These are phyloP conservation scores for Ophiostoma sp. DNA, from an alignment of 2,329 filamentous ascomycete genomes.

Conservation along the genomic window DNA sequence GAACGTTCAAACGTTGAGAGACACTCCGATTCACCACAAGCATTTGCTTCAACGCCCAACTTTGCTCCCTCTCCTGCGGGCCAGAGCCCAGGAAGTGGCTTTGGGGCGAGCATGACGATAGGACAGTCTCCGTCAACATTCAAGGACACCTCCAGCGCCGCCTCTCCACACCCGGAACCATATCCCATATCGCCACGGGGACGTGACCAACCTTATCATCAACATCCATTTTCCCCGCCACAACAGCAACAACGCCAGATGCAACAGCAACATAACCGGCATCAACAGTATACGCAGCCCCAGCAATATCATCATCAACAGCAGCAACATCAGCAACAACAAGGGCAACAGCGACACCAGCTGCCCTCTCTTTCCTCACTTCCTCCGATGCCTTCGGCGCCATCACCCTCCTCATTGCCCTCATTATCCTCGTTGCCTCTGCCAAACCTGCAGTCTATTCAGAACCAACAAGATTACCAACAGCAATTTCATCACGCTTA, in stretches of 20 bases:
- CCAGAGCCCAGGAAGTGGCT: not conserved
- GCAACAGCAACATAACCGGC: not conserved
- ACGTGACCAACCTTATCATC: not conserved
- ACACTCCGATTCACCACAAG: constrained; percentile 34
- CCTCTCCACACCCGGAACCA: not conserved
- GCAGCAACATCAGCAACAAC: not conserved
- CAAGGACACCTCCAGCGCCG: not conserved
- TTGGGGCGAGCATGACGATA: not conserved
- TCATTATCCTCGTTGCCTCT: not conserved
- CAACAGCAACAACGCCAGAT: not conserved
- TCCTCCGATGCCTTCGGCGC: not conserved
- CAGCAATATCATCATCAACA: not conserved
- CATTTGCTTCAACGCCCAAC: constrained; percentile 38
- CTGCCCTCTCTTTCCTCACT: not conserved
- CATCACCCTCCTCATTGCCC: not conserved
- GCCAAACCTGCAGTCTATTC: not conserved
- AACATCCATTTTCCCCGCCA: not conserved
- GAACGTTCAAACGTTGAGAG: constrained; percentile 43
- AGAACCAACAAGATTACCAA: constrained; percentile 3
- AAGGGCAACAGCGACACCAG: not conserved
- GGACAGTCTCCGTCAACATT: not conserved
- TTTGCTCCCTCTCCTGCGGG: not conserved
- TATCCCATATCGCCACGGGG: not conserved
- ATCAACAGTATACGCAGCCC: not conserved
- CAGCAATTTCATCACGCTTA: not conserved